A percentile compares a stretch with the other conserved stretches of the same genome.
These are phyloP conservation scores for Cyberlindnera xishuangbannaensis DNA, from an alignment of 805 yeast species.

Conservation along the genomic window DNA sequence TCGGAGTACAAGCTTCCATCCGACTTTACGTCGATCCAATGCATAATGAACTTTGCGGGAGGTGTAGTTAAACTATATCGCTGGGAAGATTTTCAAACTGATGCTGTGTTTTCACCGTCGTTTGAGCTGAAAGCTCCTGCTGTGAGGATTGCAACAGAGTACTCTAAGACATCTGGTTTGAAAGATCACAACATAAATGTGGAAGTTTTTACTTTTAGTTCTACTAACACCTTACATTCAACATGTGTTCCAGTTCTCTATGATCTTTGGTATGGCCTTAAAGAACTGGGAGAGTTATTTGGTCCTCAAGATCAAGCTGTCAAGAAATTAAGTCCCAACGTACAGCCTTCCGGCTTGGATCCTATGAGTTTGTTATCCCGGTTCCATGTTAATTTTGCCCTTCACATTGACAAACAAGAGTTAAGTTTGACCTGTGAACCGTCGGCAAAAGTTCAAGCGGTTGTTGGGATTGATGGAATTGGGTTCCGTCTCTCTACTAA, in stretches of 20 bases:
- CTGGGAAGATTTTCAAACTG: constrained; percentile 34
- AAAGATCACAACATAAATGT: constrained; percentile 42
- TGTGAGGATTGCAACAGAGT: constrained; percentile 51
- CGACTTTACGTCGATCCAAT: constrained; percentile 37
- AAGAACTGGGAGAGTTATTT: constrained; percentile 37
- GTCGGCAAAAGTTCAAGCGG: constrained; percentile 85
- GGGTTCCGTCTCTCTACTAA: constrained; percentile 51
- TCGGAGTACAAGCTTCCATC: constrained; percentile 20
- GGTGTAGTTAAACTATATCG: constrained; percentile 46
- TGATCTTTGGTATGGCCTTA: constrained; percentile 49
- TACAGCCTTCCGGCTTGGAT: constrained; percentile 21
- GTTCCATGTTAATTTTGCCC: constrained; percentile 55
- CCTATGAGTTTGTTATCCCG: constrained; percentile 44
- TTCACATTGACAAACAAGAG: constrained; percentile 67
- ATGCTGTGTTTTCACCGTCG: constrained; percentile 34
- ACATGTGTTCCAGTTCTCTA: constrained; percentile 72
- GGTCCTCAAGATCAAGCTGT: constrained; percentile 4
- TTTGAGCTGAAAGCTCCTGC: constrained; percentile 73
- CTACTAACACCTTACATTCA: constrained; percentile 66
- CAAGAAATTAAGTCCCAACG: constrained; percentile 7
- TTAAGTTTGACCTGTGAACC: constrained; percentile 87
- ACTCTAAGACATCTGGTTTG: constrained; percentile 34
- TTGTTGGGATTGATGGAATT: constrained; percentile 68
- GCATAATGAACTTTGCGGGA: constrained; percentile 59
- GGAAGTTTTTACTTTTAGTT: constrained; percentile 58